Evolutionary conservation across 192 early-diverging fungal species (phyloP).

Genomic region (Coemansia reversa): DNA sequence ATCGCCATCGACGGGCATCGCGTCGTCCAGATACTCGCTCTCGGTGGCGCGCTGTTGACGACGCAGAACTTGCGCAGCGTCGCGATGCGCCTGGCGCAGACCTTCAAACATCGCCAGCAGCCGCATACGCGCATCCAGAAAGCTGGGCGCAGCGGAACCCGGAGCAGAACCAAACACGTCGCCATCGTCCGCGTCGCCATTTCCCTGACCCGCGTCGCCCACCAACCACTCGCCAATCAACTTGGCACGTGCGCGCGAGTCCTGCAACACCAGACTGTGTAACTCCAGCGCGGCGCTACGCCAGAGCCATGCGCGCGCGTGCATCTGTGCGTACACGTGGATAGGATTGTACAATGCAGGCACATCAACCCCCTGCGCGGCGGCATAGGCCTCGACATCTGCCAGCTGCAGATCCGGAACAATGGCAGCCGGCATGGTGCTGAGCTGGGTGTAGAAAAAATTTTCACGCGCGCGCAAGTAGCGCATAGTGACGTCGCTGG

Average conservation of each 20-base stretch:
- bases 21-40: conserved; percentile 19
- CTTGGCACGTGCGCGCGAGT: conserved; percentile 47
- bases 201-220: conserved; percentile 29
- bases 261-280: conserved; percentile 61
- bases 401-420: conserved; percentile 25
- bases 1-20: conserved; percentile 31
- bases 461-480: conserved; percentile 78
- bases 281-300: conserved; percentile 85
- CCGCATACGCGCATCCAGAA: conserved; percentile 51
- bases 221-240: conserved; percentile 50
- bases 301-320: conserved; percentile 90
- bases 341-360: conserved; percentile 21
- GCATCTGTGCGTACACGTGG: conserved; percentile 59
- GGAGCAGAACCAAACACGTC: conserved; percentile 26
- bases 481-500: conserved; percentile 68
- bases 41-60: conserved; percentile 25
- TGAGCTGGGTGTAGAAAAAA: conserved; percentile 71
- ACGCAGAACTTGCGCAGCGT: conserved; percentile 21
- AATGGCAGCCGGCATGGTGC: conserved; percentile 23
- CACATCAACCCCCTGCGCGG: neutral
- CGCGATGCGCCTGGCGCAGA: conserved; percentile 46
- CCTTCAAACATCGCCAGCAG: conserved; percentile 42
- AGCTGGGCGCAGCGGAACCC: conserved; percentile 12
- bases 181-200: conserved; percentile 4
- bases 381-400: conserved; percentile 6